Evolutionary conservation across 2,329 filamentous ascomycete genomes (phyloP).

Genomic region (Trichoderma gracile): DNA sequence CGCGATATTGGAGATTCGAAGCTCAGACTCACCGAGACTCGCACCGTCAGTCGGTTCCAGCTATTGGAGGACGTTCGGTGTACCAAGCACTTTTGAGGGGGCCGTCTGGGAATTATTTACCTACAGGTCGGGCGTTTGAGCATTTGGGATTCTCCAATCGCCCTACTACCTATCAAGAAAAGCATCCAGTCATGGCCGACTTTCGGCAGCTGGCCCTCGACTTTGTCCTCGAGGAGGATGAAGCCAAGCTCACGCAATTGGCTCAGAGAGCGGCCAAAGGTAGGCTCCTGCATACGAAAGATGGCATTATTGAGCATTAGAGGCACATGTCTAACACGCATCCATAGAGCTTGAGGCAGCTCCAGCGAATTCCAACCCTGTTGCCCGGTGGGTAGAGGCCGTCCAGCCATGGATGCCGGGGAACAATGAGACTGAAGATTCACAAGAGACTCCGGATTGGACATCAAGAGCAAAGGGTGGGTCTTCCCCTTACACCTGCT

Average conservation of each 20-base stretch:
- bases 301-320: neutral
- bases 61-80: neutral
- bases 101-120: neutral
- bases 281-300: conserved; percentile 26
- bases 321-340: neutral
- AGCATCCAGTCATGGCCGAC: conserved; percentile 45
- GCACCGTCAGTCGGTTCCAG: neutral
- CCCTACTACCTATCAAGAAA: neutral
- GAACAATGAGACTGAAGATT: conserved; percentile 43
- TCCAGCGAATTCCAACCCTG: conserved; percentile 46
- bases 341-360: conserved; percentile 48
- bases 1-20: conserved; percentile 14
- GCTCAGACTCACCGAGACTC: conserved; percentile 2
- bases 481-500: neutral
- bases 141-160: neutral
- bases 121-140: neutral
- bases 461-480: conserved; percentile 56
- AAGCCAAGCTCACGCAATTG: conserved; percentile 43
- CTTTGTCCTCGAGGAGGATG: conserved; percentile 55
- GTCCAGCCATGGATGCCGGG: conserved; percentile 57
- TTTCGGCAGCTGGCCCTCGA: conserved; percentile 55
- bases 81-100: neutral
- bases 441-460: conserved; percentile 50
- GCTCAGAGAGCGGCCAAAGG: conserved; percentile 50
- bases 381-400: conserved; percentile 58